Evolutionary conservation across 495 filamentous ascomycete species (phyloP), one percentile per base, ranked within the genome.

Genomic region (Daldinia grandis): DNA sequence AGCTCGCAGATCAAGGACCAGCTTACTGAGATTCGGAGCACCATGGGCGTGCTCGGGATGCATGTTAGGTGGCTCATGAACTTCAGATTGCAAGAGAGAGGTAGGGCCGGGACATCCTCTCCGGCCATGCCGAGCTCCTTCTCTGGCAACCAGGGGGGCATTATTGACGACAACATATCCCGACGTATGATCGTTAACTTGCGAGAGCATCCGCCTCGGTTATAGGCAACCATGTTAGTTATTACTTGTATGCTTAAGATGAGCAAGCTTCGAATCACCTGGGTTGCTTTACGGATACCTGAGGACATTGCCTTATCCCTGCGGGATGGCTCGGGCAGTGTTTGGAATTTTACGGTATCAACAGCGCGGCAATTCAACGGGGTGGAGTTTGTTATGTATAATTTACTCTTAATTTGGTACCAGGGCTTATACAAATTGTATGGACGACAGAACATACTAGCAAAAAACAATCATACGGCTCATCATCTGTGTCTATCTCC

Each of bases 61-160:
- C 84, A 88, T 62, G 83, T 85, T 14, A 78, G 80, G 24, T 88
- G 84, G 85, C 75, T 87, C 59, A 81, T 87, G 81, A 85, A 81
- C 37, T 80, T 81, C 64, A 71, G 81, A 10, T 35, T 79, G 5
- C 81, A 82, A 38, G 81, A 82, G 50, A 77, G 78, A 5, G 71
- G 73, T 5, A 47, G 76, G 27, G 58, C 67, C 42, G 70, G 68
- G 27, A 62, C 75, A 17, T 53, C n/a, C 31, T 67, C 71, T 1
- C 57, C 68, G 1, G 25, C 38, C n/a, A 51, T 74, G 35, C 50
- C 65, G 1, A 64, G 42, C 15, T 37, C 68, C 15, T 44, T 70
- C 15, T 67, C 71, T 10, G 59, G 62, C 19, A 37, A 62, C 19
- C 75, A 74, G 25, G 63, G 64, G 24, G 62, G 24, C 31, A 56